Base-by-base conservation (phyloP, 2,329 filamentous ascomycete genomes). In the Diaporthe aspalathi region DNA sequence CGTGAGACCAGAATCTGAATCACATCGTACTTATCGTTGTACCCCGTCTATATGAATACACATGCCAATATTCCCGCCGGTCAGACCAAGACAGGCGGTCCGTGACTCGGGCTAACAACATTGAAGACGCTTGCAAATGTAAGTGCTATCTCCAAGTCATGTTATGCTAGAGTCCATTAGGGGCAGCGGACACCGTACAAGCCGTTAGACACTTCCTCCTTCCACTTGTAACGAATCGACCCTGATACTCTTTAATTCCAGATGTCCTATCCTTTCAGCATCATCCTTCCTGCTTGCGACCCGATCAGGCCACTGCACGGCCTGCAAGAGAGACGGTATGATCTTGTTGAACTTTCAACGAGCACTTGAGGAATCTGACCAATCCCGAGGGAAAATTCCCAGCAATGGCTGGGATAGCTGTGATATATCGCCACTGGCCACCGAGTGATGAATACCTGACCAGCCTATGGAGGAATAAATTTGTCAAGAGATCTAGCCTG, bases 221-320 rank as follows among this genome's bases (percentile, higher is more conserved):
- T 32, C 50, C 6, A 52, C 17, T 24, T n/a, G 16, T 20, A 32
- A 2, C 3, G 20, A 22, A 12, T 54, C 50, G 12, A 32, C 50
- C n/a, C n/a, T n/a, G n/a, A n/a, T n/a, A n/a, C n/a, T n/a, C n/a
- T n/a, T n/a, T n/a, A n/a, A n/a, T n/a, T n/a, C n/a, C n/a, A n/a
- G n/a, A n/a, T n/a, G n/a, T n/a, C n/a, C n/a, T n/a, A n/a, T 2
- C 14, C 29, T 20, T 0, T 32, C 20, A 0, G 4, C 35, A 20
- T 35, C 52, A 17, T 54, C 52, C 9, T 54, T 54, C 29, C 20
- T 38, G 5, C 29, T 20, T 29, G 52, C 52, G 29, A 35, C 52
- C 9, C 52, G 52, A 54, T 54, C 29, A 35, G 29, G 52, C n/a
- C n/a, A n/a, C n/a, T n/a, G 1, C 29, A 35, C 0, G 8, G 14